Conservation (phyloP, 1,284 basidiomycete species). For the Trichosporon coremiiforme region DNA sequence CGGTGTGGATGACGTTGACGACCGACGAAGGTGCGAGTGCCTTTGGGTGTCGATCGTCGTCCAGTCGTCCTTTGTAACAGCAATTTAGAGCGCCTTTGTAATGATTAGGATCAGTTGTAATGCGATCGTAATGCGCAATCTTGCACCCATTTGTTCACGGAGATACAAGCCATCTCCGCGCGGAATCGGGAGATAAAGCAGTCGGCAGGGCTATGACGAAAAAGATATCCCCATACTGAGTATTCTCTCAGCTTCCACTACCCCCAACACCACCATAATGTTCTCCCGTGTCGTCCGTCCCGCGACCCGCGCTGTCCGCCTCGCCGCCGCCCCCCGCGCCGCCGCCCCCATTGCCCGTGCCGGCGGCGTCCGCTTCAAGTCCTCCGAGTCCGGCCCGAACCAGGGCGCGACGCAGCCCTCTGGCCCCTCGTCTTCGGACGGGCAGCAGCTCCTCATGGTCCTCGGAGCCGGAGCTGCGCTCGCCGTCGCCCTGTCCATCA, state of each 20-base stretch:
- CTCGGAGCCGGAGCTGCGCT: slow-evolving; percentile 20
- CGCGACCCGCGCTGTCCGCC: neutral
- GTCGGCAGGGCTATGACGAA: neutral
- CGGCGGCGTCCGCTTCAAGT: neutral
- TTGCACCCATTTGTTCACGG: too few species aligned
- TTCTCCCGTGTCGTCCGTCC: slow-evolving; percentile 12
- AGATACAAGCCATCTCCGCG: slow-evolving; percentile 27
- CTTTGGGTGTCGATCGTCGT: neutral
- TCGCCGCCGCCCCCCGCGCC: slow-evolving; percentile 3
- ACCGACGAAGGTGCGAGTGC: neutral
- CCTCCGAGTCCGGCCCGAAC: neutral
- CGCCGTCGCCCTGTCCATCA: neutral
- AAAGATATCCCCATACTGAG: neutral
- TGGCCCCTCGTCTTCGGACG: neutral
- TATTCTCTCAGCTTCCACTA: neutral
- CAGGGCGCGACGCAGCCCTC: neutral
- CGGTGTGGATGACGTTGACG: neutral
- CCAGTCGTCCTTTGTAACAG: too few species aligned
- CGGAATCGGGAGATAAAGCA: neutral
- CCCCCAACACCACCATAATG: neutral
- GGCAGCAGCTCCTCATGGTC: slow-evolving; percentile 1
- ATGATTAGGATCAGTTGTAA: neutral
- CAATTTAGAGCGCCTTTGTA: too few species aligned
- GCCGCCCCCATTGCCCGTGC: neutral
- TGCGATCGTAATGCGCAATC: too few species aligned